Evolutionary conservation across 768 basidiomycete genomes (phyloP).

Genomic region (Auricularia sp.): DNA sequence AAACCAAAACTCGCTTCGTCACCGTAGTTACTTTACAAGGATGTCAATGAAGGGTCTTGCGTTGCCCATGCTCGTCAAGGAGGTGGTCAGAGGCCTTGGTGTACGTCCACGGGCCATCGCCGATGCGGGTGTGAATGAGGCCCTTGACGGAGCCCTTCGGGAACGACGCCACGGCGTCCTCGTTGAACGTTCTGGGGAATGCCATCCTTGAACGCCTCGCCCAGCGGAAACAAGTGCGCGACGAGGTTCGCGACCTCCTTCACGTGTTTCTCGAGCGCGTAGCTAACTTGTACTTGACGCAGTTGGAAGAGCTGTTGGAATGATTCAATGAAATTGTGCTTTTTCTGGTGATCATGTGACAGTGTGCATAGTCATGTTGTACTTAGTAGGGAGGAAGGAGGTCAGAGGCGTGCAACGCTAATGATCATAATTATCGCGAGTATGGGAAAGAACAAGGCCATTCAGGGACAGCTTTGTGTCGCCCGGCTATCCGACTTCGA

Average conservation of each 20-base stretch:
- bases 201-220: slow-evolving; percentile 62
- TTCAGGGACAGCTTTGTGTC: too few species aligned
- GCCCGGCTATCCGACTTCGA: too few species aligned
- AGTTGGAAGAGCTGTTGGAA: slow-evolving; percentile 37
- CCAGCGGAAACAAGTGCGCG: slow-evolving; percentile 78
- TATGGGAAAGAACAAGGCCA: too few species aligned
- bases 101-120: slow-evolving; percentile 68
- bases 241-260: slow-evolving; percentile 69
- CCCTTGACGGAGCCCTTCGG: slow-evolving; percentile 75
- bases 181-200: slow-evolving; percentile 63
- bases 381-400: too few species aligned
- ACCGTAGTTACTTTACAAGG: too few species aligned
- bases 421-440: too few species aligned
- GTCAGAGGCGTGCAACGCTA: too few species aligned
- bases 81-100: not conserved
- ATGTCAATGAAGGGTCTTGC: not conserved
- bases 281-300: slow-evolving; percentile 56
- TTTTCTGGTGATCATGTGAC: too few species aligned
- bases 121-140: slow-evolving; percentile 86
- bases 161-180: slow-evolving; percentile 61
- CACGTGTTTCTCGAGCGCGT: slow-evolving; percentile 68
- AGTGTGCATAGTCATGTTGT: too few species aligned
- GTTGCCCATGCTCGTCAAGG: not conserved
- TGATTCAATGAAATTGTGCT: too few species aligned
- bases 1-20: too few species aligned